Base-by-base conservation (phyloP, 83 land plant genomes). In the Larix sibirica region DNA sequence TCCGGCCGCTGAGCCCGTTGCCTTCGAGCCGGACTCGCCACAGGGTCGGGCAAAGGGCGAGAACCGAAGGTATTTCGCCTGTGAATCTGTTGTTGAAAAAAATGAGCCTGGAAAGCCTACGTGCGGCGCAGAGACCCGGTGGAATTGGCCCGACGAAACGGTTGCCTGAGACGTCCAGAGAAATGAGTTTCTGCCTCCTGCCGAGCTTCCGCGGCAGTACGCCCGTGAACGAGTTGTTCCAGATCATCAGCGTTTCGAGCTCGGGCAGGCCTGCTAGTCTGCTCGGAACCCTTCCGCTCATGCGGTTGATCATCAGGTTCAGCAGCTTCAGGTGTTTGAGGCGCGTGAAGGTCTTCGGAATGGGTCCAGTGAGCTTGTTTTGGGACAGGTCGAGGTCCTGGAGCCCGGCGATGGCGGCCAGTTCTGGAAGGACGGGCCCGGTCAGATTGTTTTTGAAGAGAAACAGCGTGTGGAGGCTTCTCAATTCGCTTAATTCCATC, bases 141-240 rank as follows among this genome's bases (percentile, higher is more conserved):
- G 93, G 93, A 62, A 91, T 79, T 23, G 50, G 64, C 13, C 93
- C 93, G 23, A 20, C 75, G 13, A 91, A 85, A 62, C 73, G 64
- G 78, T 91, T 91, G 20, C 89, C 89, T 3, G 93, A 91, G 75
- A 89, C 89, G 82, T 91, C 93, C 26, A 91, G 44, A 66, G 62
- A 81, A 14, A 68, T 83, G 28, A 91, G 86, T 16, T 87, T 86
- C 40, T 87, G 85, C 77, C 85, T 62, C 56, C 40, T 79, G 13
- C 93, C 93, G n/a, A 91, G 47, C 64, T 62, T 69, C 62, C 81
- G 66, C 4, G 93, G 93, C 36, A 91, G 87, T n/a, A 67, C 62
- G 31, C 93, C 91, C n/a, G 88, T 47, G 36, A 89, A 89, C 78
- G 40, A 82, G 82, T 91, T 91, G 88, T 83, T 85, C 93, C 93